Evolutionary conservation across 768 basidiomycete species (phyloP), one percentile per base, ranked within the genome.

Genomic region (Leccinum rimulosum): DNA sequence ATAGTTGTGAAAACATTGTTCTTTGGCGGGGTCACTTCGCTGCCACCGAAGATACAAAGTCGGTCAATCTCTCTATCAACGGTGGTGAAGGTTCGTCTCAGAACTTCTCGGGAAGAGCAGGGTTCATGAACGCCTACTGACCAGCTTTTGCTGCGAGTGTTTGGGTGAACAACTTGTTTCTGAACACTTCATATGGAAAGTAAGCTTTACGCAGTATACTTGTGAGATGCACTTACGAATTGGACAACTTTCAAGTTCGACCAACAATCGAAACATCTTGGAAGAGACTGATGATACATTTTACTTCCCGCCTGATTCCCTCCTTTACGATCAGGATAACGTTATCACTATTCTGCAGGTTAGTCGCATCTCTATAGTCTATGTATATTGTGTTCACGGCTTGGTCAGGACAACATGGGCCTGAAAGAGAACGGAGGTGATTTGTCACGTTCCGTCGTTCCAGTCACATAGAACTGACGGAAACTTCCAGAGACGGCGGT

Each of bases 1-100:
- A 60, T 43, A 92, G 91, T 74, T 93, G 91, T 62, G 91, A 93
- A 73, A 91, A 91, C 65, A 77, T 82, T 6, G 87, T 92, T 31
- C 75, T 94, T 14, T 93, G 89, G 89, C 80, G 89, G 33, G 92
- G 92, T 1, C 88, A 92, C 71, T 94, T 94, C 73, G 78, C 70
- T 14, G 82, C 82, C 1, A 85, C 81, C 0, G 84, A 85, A 12
- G 65, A 68, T 1, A 86, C 86, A 67, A 83, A 79, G 66, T 86
- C 79, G 33, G 83, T 87, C 28, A 89, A 89, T 61, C 74, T 93
- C 12, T 87, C 86, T 1, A 87, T 94, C 66, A 91, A 92, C 61
- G 92, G 91, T 8, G 89, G 91, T 11, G 80, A 83, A 80, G 89
- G 88, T 87, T 57, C 17, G 72, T 61, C 33, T 9, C 15, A 17